Evolutionary conservation across 164 flowering plant species (phyloP).

Genomic region (Magnolia changhungtana): DNA sequence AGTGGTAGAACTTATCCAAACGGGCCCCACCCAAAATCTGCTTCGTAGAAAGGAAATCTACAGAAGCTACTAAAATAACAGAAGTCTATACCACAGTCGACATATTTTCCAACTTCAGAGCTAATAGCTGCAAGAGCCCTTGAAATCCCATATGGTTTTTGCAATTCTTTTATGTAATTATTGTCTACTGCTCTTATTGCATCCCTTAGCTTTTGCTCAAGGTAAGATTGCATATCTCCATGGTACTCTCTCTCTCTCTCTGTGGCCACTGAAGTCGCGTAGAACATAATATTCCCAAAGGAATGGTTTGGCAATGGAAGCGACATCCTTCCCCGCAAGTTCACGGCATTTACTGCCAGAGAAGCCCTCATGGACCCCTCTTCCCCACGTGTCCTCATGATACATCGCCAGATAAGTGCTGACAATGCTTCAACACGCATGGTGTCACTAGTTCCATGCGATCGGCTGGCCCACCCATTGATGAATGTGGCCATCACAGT

Average conservation of each 20-base stretch:
- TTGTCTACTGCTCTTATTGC: neutral
- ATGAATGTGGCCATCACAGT: slow-evolving; percentile 15
- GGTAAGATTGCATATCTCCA: neutral
- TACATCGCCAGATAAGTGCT: neutral
- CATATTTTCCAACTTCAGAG: neutral
- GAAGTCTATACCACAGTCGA: neutral
- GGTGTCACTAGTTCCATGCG: neutral
- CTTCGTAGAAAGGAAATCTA: slow-evolving; percentile 1
- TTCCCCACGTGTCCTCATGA: neutral
- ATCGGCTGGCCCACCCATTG: slow-evolving; percentile 23
- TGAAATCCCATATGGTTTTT: neutral
- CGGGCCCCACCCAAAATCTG: slow-evolving; percentile 2
- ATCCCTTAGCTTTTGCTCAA: neutral
- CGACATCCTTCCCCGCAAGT: neutral
- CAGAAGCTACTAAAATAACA: neutral
- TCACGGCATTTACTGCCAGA: neutral
- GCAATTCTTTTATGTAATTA: neutral
- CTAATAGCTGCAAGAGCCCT: neutral
- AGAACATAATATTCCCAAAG: neutral
- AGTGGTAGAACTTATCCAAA: neutral
- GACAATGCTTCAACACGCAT: neutral
- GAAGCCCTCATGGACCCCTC: neutral
- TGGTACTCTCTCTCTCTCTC: no score
- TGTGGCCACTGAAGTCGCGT: neutral
- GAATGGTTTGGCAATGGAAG: neutral